A percentile compares a stretch with the other conserved stretches of the same genome.
phyloP scores from a whole-genome alignment of 2,329 filamentous ascomycete species.

The Verticillium klebahnii region DNA sequence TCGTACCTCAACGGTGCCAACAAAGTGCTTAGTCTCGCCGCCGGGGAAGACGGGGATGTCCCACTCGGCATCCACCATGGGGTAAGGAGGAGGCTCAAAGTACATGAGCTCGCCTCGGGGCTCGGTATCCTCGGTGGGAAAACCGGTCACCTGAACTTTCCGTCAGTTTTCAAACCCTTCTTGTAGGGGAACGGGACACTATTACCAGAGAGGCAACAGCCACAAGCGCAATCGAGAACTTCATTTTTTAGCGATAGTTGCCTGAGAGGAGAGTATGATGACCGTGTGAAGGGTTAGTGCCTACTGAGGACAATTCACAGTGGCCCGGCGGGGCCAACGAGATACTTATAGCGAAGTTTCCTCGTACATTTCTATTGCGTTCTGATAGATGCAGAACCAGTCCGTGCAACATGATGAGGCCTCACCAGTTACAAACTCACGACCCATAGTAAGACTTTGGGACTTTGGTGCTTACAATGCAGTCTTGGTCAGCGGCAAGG shows the following conservation, averaged over 20 bases:
- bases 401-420: background rate
- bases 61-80: constrained; percentile 1
- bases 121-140: background rate
- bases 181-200: no score
- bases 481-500: background rate
- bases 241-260: background rate
- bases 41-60: constrained; percentile 1
- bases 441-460: background rate
- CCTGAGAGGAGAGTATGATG: background rate
- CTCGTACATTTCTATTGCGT: background rate
- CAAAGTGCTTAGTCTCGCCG: constrained; percentile 6
- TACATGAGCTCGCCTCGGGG: background rate
- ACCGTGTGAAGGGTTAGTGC: background rate
- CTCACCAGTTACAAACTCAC: background rate
- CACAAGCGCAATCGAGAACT: background rate
- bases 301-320: background rate
- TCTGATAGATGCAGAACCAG: background rate
- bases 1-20: constrained; percentile 15
- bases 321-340: background rate
- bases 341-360: background rate
- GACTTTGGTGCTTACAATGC: background rate
- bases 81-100: background rate
- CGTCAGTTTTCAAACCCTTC: background rate
- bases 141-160: background rate
- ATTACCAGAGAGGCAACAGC: background rate